These are phyloP conservation scores for Pseudogymnoascus sp. DNA, from an alignment of 2,329 filamentous ascomycete genomes.

Conservation along the genomic window DNA sequence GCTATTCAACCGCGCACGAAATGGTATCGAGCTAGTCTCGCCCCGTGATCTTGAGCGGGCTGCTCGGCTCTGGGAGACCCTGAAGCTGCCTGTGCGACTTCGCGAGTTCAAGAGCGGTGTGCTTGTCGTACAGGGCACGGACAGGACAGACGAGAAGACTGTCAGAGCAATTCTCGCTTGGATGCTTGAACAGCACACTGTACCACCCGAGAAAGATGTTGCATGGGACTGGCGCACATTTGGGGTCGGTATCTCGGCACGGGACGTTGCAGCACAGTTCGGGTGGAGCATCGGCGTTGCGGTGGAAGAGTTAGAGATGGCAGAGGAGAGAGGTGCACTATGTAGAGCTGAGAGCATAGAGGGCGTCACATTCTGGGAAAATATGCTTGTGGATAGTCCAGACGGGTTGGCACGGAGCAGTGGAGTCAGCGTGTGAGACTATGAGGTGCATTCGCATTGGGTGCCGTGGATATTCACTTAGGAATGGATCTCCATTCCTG, in stretches of 20 bases:
- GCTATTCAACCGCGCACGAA: slow-evolving; percentile 86
- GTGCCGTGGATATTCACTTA: not conserved
- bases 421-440: not conserved
- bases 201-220: slow-evolving; percentile 57
- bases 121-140: slow-evolving; percentile 83
- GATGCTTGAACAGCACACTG: slow-evolving; percentile 65
- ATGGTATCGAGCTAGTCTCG: slow-evolving; percentile 89
- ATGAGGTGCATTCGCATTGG: not conserved
- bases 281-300: slow-evolving; percentile 97
- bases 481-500: not conserved
- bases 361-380: slow-evolving; percentile 89
- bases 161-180: slow-evolving; percentile 69
- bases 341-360: slow-evolving; percentile 91
- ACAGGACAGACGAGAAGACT: slow-evolving; percentile 86
- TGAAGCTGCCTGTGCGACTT: slow-evolving; percentile 78
- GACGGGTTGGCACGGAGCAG: not conserved
- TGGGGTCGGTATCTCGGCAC: slow-evolving; percentile 79
- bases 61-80: slow-evolving; percentile 76
- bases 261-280: slow-evolving; percentile 82
- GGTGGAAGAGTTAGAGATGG: slow-evolving; percentile 93
- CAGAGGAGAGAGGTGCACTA: slow-evolving; percentile 78
- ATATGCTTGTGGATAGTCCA: slow-evolving; percentile 35
- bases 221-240: slow-evolving; percentile 71
- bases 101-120: slow-evolving; percentile 88
- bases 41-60: slow-evolving; percentile 89